Conservation (phyloP, 73 alveolate species). For the Tetrahymena borealis region DNA sequence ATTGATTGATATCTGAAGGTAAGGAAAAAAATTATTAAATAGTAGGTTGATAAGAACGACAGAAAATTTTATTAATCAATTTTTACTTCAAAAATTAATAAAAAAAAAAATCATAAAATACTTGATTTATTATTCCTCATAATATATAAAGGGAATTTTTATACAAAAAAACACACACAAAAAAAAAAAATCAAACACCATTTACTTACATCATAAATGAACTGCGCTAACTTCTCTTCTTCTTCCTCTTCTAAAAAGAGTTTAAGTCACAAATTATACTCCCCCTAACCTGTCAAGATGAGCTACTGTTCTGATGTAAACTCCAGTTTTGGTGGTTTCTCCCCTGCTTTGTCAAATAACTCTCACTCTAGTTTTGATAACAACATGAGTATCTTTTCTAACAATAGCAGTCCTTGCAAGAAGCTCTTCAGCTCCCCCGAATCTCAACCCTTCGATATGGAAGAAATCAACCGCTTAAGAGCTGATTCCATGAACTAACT, state of each 20-base stretch:
- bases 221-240: neutral
- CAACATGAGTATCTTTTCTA: neutral
- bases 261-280: neutral
- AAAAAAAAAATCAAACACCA: neutral
- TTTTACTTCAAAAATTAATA: neutral
- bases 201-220: too few species aligned
- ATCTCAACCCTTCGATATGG: neutral
- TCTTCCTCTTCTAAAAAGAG: constrained; percentile 2
- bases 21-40: neutral
- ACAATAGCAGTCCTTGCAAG: neutral
- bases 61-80: neutral
- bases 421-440: neutral
- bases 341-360: neutral
- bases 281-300: constrained; percentile 4
- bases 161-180: neutral
- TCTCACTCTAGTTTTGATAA: neutral
- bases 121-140: neutral
- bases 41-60: neutral
- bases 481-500: neutral
- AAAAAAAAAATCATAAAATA: neutral
- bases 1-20: too few species aligned
- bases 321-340: neutral
- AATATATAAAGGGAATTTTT: neutral
- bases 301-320: neutral
- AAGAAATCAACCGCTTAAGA: neutral